Percentiles rank a stretch among this genome's conserved stretches.
phyloP scores from a whole-genome alignment of 108 stramenopile genomes.

The Schizochytrium sp. region DNA sequence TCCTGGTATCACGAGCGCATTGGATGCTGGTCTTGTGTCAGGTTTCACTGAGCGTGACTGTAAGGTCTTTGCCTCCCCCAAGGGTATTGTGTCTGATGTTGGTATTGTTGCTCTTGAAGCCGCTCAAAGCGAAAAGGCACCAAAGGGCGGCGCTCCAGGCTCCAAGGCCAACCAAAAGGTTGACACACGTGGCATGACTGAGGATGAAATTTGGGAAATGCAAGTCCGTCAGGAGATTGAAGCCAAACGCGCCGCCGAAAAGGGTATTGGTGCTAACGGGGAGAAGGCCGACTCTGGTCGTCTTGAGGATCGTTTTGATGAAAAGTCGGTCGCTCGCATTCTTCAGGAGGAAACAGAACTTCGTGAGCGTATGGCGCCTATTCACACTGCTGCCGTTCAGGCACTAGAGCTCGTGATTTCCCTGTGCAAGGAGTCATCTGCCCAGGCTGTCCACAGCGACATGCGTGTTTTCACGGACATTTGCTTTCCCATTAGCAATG shows the following conservation, averaged over 20 bases:
- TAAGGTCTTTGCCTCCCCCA: neutral
- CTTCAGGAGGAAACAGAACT: constrained; percentile 25
- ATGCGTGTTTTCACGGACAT: constrained; percentile 13
- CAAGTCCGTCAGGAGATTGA: constrained; percentile 51
- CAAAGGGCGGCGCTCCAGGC: constrained; percentile 13
- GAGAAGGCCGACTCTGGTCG: neutral
- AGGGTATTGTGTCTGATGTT: constrained; percentile 18
- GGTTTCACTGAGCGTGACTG: constrained; percentile 1
- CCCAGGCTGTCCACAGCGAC: neutral
- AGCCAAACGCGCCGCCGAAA: neutral
- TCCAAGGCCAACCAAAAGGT: neutral
- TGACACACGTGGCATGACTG: constrained; percentile 27
- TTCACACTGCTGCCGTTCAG: neutral
- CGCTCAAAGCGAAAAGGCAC: neutral
- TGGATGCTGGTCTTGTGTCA: neutral
- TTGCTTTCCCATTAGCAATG: constrained; percentile 37
- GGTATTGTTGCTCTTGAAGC: constrained; percentile 52
- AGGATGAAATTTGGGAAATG: constrained; percentile 52
- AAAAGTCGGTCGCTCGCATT: neutral
- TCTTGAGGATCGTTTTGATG: constrained; percentile 27
- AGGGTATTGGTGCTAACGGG: neutral
- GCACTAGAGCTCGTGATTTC: neutral
- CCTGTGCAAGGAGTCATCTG: neutral
- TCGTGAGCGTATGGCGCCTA: constrained; percentile 1
- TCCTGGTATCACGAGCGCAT: neutral